phyloP scores from a whole-genome alignment of 2,329 filamentous ascomycete species.

The Hypoxylon sp. region DNA sequence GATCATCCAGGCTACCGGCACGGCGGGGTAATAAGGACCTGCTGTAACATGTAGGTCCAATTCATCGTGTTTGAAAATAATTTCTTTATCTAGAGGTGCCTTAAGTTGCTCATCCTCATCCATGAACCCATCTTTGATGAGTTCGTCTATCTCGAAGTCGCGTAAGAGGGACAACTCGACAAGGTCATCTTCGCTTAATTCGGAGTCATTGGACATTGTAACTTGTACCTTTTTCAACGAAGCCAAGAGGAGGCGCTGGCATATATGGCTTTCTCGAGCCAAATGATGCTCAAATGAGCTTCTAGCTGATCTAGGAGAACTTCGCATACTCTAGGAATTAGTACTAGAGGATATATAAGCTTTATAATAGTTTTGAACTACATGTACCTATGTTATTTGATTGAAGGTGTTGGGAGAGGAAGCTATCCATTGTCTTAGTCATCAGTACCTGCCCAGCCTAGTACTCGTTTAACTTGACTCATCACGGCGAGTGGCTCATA shows the following conservation, averaged over 20 bases:
- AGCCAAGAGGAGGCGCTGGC: not conserved
- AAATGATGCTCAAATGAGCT: not conserved
- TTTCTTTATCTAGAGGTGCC: conserved; percentile 41
- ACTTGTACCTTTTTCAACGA: not conserved
- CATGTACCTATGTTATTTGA: not conserved
- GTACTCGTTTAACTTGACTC: conserved; percentile 23
- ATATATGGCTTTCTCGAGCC: conserved; percentile 1
- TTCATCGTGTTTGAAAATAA: conserved; percentile 47
- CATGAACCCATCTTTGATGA: conserved; percentile 48
- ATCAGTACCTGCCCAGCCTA: not conserved
- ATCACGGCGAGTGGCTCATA: conserved; percentile 26
- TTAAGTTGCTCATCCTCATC: conserved; percentile 41
- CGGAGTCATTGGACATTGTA: conserved; percentile 23
- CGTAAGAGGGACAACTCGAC: conserved; percentile 50
- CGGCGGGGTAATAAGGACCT: conserved; percentile 47
- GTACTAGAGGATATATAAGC: not conserved
- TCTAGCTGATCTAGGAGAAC: not conserved
- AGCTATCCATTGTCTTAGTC: not conserved
- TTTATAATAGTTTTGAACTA: not conserved
- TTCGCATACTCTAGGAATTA: not conserved
- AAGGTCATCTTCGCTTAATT: conserved; percentile 49
- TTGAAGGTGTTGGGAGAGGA: not conserved
- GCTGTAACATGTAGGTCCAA: conserved; percentile 48
- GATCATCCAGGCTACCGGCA: conserved; percentile 41
- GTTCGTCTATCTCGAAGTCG: conserved; percentile 51